Conservation (phyloP, 2,329 filamentous ascomycete genomes). For the Aspergillus sp. region DNA sequence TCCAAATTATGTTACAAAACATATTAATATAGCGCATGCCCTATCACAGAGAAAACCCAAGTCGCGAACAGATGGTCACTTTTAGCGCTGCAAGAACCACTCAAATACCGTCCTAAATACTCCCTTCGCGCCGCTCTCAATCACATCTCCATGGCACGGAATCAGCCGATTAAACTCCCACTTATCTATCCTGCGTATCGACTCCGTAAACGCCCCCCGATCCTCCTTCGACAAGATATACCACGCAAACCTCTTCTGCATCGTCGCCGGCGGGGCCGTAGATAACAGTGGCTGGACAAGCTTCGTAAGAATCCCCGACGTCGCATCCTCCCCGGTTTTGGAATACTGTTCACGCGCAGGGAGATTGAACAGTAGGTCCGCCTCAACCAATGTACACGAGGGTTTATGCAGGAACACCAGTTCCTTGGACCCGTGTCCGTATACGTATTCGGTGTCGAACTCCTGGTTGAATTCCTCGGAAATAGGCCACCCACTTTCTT, state of each 20-base stretch:
- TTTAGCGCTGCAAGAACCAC: slow-evolving; percentile 67
- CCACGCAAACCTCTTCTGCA: slow-evolving; percentile 81
- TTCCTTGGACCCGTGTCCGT: slow-evolving; percentile 79
- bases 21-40: not conserved
- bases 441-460: slow-evolving; percentile 82
- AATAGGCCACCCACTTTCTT: slow-evolving; percentile 52
- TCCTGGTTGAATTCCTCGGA: slow-evolving; percentile 79
- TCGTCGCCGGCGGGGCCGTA: slow-evolving; percentile 61
- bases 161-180: slow-evolving; percentile 89
- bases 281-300: slow-evolving; percentile 58
- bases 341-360: slow-evolving; percentile 84
- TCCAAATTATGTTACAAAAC: not conserved
- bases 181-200: slow-evolving; percentile 64
- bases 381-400: slow-evolving; percentile 76
- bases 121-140: slow-evolving; percentile 72
- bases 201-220: slow-evolving; percentile 67
- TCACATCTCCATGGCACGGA: slow-evolving; percentile 89
- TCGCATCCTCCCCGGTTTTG: slow-evolving; percentile 53
- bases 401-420: slow-evolving; percentile 84
- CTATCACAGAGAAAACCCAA: not conserved
- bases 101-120: slow-evolving; percentile 75
- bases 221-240: slow-evolving; percentile 65
- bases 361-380: slow-evolving; percentile 89
- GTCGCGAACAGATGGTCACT: slow-evolving; percentile 10
- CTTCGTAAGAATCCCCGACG: slow-evolving; percentile 59